Base-by-base conservation (phyloP, 2,329 filamentous ascomycete species). In the Aspergillus aculeatinus region DNA sequence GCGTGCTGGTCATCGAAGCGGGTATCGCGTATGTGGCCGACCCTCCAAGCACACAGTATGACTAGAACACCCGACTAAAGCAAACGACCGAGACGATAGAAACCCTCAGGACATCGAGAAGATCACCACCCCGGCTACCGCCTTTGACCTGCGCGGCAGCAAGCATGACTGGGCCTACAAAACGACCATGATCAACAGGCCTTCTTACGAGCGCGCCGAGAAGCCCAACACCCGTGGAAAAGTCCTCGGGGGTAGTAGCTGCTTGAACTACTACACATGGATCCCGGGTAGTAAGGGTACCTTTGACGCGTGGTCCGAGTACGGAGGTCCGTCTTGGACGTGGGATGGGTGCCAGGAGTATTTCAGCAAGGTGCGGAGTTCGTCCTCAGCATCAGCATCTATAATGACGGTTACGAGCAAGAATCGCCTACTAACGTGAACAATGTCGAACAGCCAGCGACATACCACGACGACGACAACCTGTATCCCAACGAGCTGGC, bases 191-290 rank as follows among this genome's bases (percentile, higher is more conserved):
- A 44, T 53, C 16, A 42, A 44, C 14, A 12, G 4, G 16, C 51
- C 51, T 10, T 27, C 23, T 23, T 53, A 53, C 42, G 51, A 53
- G 14, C 51, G 51, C 21, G 51, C 33, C 6, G 51, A 53, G 51
- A 53, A 53, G 33, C 51, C 51, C 16, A 53, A 44, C 21, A 53
- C 51, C 7, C 51, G 51, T 2, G 51, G 51, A 7, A 53, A 53
- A 21, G 51, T 53, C 11, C 51, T 53, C 21, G 51, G 35, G 1
- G 51, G 51, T 0, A 53, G 51, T 44, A 53, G 51, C 12, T 53
- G 21, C 4, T 44, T 53, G 35, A 53, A 53, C 35, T 53, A 53
- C 33, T 53, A 53, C 16, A 53, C 51, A 23, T 53, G 51, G 51
- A 44, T 53, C 16, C 31, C 21, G 4, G 51, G 51, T 1, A 53